Conservation (phyloP, 169 alveolate species). For the Plasmodium gonderi region DNA sequence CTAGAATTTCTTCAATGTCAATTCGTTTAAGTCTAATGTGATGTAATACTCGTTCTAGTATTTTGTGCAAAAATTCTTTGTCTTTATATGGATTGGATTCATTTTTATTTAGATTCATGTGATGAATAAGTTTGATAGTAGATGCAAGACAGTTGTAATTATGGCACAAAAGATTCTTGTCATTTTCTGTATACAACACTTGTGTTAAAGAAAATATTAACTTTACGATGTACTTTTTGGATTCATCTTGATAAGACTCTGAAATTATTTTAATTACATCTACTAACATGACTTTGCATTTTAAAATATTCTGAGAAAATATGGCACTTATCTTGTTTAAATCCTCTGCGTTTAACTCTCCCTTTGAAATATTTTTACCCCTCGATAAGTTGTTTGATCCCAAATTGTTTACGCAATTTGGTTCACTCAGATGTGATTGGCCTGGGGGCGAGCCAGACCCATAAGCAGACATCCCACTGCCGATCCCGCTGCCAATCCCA, state of each 20-base stretch:
- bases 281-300: constrained; percentile 29
- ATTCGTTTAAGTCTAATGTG: constrained; percentile 27
- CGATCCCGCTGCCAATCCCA: background rate
- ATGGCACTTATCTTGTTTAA: background rate
- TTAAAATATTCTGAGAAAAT: constrained; percentile 18
- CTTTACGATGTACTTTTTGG: constrained; percentile 33
- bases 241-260: constrained; percentile 53
- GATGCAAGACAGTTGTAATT: constrained; percentile 61
- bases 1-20: constrained; percentile 52
- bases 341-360: background rate
- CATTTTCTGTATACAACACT: constrained; percentile 14
- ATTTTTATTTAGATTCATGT: constrained; percentile 35
- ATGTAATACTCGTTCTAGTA: constrained; percentile 48
- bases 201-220: constrained; percentile 16
- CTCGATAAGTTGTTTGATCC: too few relatives aligned
- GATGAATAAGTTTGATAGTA: constrained; percentile 43
- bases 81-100: constrained; percentile 51
- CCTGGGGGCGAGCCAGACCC: background rate
- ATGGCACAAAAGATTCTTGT: constrained; percentile 27
- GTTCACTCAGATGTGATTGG: too few relatives aligned
- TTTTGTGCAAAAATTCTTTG: constrained; percentile 9
- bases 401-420: too few relatives aligned
- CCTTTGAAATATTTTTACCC: too few relatives aligned
- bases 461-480: background rate
- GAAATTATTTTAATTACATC: constrained; percentile 40